phyloP scores from a whole-genome alignment of 345 rosid genomes.

The Camelina neglecta region DNA sequence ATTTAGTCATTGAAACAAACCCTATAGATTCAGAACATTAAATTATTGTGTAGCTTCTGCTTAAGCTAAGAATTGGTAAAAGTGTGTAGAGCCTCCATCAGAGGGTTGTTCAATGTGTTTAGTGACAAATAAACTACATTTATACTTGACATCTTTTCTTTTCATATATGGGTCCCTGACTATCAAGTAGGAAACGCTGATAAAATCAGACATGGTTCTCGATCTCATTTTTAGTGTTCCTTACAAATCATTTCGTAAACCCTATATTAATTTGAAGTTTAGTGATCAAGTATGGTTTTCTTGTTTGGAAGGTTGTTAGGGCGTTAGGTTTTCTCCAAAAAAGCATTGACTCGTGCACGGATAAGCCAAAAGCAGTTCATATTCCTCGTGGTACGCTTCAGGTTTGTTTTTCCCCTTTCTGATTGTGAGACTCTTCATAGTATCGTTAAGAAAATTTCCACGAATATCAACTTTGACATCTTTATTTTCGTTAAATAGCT shows the following conservation, averaged over 20 bases:
- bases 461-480: neutral
- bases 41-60: constrained; percentile 22
- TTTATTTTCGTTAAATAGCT: neutral
- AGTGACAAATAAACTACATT: neutral
- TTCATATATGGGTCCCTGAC: constrained; percentile 20
- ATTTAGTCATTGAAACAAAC: constrained; percentile 16
- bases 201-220: constrained; percentile 23
- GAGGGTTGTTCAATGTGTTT: constrained; percentile 21
- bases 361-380: constrained; percentile 70
- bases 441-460: neutral
- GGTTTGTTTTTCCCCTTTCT: constrained; percentile 59
- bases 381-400: constrained; percentile 97
- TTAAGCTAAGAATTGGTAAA: constrained; percentile 9
- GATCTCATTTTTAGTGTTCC: constrained; percentile 13
- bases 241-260: neutral
- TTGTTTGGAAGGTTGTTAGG: constrained; percentile 78
- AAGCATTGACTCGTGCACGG: constrained; percentile 53
- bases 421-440: constrained; percentile 23
- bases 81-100: constrained; percentile 5
- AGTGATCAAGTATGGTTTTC: constrained; percentile 26
- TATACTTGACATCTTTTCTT: constrained; percentile 23
- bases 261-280: neutral
- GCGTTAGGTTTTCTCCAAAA: constrained; percentile 71
- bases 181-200: constrained; percentile 20
- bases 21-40: neutral